A percentile compares a stretch with the other conserved stretches of the same genome.
phyloP scores from a whole-genome alignment of 768 basidiomycete species.

The Dacryopinax spathularia region DNA sequence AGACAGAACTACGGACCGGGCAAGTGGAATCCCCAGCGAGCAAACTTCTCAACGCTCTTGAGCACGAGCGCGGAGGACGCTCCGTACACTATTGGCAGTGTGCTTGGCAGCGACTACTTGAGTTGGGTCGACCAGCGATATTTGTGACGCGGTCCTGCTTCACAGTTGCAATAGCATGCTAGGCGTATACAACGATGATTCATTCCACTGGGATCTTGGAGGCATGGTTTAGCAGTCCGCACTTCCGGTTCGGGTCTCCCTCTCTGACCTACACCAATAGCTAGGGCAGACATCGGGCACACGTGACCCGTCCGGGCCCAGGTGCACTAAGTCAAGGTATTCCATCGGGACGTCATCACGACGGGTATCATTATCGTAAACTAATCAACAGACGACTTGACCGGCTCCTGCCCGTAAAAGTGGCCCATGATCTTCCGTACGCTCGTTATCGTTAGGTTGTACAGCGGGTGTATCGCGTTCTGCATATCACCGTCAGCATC shows the following conservation, averaged over 20 bases:
- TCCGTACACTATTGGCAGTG: background rate
- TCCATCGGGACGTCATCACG: no score
- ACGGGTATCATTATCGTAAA: no score
- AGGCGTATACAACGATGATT: no score
- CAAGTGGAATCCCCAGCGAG: background rate
- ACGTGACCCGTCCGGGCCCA: no score
- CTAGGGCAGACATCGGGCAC: no score
- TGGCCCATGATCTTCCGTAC: constrained; percentile 50
- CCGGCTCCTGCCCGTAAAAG: constrained; percentile 47
- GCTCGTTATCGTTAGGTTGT: constrained; percentile 60
- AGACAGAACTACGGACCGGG: background rate
- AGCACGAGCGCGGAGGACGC: background rate
- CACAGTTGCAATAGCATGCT: no score
- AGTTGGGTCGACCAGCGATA: background rate
- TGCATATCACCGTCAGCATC: constrained; percentile 21
- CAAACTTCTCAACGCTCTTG: background rate
- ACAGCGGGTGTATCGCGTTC: constrained; percentile 73
- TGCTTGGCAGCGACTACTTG: background rate
- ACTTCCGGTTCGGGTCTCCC: no score
- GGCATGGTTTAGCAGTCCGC: no score
- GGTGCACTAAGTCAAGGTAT: no score
- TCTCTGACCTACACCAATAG: no score
- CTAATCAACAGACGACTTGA: background rate
- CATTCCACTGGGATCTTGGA: no score
- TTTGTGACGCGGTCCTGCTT: no score